Percentiles rank a stretch among this genome's conserved stretches.
These are phyloP conservation scores for Pseudonitzschia multiseries DNA, from an alignment of 108 stramenopile genomes.

Conservation along the genomic window DNA sequence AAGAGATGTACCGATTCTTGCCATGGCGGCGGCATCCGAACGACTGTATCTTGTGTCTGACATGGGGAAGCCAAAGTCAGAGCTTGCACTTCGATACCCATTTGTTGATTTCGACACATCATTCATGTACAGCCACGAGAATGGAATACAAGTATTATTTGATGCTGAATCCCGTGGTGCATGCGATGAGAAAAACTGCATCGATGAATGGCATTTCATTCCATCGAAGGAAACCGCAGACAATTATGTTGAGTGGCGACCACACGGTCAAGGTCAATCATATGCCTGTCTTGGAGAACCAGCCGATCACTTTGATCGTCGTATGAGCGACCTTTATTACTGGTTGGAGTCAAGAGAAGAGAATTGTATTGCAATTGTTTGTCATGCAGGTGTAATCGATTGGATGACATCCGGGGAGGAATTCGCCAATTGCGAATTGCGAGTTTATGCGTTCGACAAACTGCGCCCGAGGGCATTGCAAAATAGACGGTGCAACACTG, in stretches of 20 bases:
- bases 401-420: conserved; percentile 43
- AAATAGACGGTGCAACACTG: not conserved
- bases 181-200: not conserved
- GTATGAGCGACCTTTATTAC: conserved; percentile 46
- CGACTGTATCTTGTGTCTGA: conserved; percentile 60
- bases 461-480: conserved; percentile 20
- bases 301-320: conserved; percentile 40
- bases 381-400: conserved; percentile 65
- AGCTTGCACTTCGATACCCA: conserved; percentile 29
- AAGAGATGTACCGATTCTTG: conserved; percentile 31
- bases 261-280: conserved; percentile 45
- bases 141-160: not conserved
- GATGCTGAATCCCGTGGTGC: conserved; percentile 17
- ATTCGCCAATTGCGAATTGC: conserved; percentile 55
- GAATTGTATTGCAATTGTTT: conserved; percentile 47
- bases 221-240: conserved; percentile 19
- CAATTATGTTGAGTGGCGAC: conserved; percentile 53
- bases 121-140: conserved; percentile 10
- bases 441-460: conserved; percentile 32
- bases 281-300: conserved; percentile 63
- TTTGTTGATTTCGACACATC: conserved; percentile 45
- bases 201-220: conserved; percentile 27
- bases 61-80: conserved; percentile 31
- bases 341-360: conserved; percentile 42
- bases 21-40: conserved; percentile 51